A percentile compares a stretch with the other conserved stretches of the same genome.
phyloP scores from a whole-genome alignment of 2,329 filamentous ascomycete genomes.

The Acarospora socialis region DNA sequence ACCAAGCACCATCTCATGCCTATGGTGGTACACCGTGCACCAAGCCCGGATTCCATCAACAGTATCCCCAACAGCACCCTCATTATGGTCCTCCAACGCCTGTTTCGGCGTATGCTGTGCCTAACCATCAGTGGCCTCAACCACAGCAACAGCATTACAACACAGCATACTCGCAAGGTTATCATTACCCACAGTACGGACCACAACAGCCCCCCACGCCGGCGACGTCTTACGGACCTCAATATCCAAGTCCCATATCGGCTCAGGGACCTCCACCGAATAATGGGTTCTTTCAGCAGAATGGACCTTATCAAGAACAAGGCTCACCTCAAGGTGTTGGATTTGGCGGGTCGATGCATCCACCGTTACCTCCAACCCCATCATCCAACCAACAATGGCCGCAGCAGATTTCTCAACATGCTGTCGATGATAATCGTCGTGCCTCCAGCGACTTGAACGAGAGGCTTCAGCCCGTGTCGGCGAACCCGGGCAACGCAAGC shows the following conservation, averaged over 20 bases:
- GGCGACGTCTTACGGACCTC: conserved; percentile 12
- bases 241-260: conserved; percentile 9
- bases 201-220: conserved; percentile 13
- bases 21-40: background rate
- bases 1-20: conserved; percentile 14
- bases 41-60: conserved; percentile 5
- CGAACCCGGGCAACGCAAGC: too few relatives aligned
- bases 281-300: background rate
- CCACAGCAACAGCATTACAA: conserved; percentile 6
- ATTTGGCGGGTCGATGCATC: too few relatives aligned
- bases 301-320: conserved; percentile 4
- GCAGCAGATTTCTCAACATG: conserved; percentile 2
- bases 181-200: conserved; percentile 9
- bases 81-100: conserved; percentile 14
- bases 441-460: conserved; percentile 1
- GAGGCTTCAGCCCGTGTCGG: conserved; percentile 2
- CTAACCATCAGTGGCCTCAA: conserved; percentile 15
- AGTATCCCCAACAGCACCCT: conserved; percentile 7
- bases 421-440: background rate
- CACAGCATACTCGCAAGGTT: conserved; percentile 9
- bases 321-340: conserved; percentile 10
- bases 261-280: conserved; percentile 1
- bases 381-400: background rate
- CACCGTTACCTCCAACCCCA: too few relatives aligned
- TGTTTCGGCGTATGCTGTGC: conserved; percentile 11